Conservation (phyloP, 2,329 filamentous ascomycete species). For the Botrytis galanthina region DNA sequence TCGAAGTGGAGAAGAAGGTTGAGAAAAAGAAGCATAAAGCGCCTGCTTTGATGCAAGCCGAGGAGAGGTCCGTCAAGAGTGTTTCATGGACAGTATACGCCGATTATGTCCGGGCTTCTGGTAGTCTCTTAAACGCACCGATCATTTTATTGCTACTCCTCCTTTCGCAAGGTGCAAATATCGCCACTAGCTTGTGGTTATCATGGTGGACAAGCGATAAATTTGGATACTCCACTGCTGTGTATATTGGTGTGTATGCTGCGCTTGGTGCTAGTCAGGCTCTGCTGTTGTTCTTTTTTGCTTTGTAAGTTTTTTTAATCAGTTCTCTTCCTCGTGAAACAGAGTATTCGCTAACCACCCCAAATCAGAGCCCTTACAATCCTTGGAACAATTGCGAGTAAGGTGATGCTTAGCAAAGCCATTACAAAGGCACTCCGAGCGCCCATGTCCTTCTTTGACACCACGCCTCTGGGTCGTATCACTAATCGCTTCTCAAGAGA, state of each 20-base stretch:
- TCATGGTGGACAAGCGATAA: conserved; percentile 39
- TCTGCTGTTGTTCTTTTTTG: conserved; percentile 75
- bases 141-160: conserved; percentile 55
- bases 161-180: conserved; percentile 74
- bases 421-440: conserved; percentile 72
- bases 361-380: conserved; percentile 60
- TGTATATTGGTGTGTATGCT: conserved; percentile 72
- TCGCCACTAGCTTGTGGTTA: conserved; percentile 80
- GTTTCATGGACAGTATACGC: conserved; percentile 63
- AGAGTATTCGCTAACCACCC: not conserved
- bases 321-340: not conserved
- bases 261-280: conserved; percentile 70
- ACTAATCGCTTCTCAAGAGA: conserved; percentile 96
- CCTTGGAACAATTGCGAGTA: conserved; percentile 77
- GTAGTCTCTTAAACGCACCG: conserved; percentile 55
- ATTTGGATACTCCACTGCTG: conserved; percentile 63
- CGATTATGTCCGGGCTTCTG: conserved; percentile 63
- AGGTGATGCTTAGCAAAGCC: conserved; percentile 75
- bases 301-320: conserved; percentile 47
- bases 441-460: conserved; percentile 93
- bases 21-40: conserved; percentile 51
- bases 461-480: conserved; percentile 89
- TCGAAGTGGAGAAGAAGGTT: conserved; percentile 46
- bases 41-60: conserved; percentile 67
- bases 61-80: conserved; percentile 61